Conservation (phyloP, 2,329 filamentous ascomycete genomes). For the Trichothecium roseum region DNA sequence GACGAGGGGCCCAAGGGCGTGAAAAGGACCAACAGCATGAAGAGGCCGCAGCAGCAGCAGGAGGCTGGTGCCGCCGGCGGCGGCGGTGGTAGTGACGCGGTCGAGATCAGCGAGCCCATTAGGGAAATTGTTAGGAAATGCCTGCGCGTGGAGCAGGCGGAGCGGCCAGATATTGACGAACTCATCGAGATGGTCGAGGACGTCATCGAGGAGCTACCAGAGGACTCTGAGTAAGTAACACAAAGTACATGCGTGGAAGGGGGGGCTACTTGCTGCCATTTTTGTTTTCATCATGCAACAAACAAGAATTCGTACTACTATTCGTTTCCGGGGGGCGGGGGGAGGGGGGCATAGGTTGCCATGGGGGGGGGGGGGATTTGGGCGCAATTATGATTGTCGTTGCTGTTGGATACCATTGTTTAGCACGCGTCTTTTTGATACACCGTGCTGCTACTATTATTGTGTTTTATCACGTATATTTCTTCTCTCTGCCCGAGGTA, state of each 20-base stretch:
- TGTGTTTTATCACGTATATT: not conserved
- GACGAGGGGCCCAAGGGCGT: slow-evolving; percentile 62
- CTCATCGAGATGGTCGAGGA: slow-evolving; percentile 69
- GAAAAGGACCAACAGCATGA: slow-evolving; percentile 32
- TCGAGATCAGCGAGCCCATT: slow-evolving; percentile 67
- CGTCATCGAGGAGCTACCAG: slow-evolving; percentile 57
- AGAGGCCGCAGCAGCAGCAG: slow-evolving; percentile 16
- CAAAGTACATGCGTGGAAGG: not conserved
- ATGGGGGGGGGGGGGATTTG: no score
- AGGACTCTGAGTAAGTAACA: slow-evolving; percentile 26
- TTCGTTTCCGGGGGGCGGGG: no score
- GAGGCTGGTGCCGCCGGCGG: slow-evolving; percentile 13
- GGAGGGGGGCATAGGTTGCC: no score
- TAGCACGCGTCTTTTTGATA: not conserved
- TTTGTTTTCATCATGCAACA: not conserved
- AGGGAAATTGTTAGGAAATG: slow-evolving; percentile 83
- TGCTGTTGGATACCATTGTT: not conserved
- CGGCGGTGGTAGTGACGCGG: slow-evolving; percentile 17
- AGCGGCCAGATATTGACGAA: slow-evolving; percentile 79
- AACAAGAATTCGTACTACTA: no score
- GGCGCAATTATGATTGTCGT: no score
- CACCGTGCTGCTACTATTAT: no score
- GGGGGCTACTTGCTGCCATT: not conserved
- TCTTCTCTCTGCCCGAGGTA: not conserved
- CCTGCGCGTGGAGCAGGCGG: slow-evolving; percentile 73